Evolutionary conservation across 1,284 basidiomycete genomes (phyloP), one percentile per base, ranked within the genome.

Genomic region (Ganoderma resinaceum): DNA sequence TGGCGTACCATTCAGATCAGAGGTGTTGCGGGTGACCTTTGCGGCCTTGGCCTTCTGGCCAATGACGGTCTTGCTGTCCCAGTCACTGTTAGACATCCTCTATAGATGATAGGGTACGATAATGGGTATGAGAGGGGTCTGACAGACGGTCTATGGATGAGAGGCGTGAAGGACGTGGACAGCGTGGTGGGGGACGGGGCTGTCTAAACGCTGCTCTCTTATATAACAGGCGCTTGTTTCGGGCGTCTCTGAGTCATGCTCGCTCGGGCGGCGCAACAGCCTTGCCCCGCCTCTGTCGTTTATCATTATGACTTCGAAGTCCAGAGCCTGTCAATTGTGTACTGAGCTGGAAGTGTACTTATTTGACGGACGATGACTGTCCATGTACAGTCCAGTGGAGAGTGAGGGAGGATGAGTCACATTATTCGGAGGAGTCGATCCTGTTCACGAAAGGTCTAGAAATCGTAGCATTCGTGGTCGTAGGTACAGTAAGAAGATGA

Each of bases 21-120:
- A 83, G 59, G 87, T 79, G 68, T 87, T 93, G 78, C 87, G 89
- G 46, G 91, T 82, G 67, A 94, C 92, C 77, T 91, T 91, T 18
- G 92, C 85, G 7, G 86, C 86, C 71, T 89, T 87, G 71, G 87
- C 86, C 78, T 90, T 95, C 77, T 78, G 85, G 69, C 95, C 95
- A 74, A 97, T 95, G 73, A 96, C 91, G 66, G 83, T 82, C 78
- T 92, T 91, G 75, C 78, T 80, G 70, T 95, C 92, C 91, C 91
- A 93, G 52, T 94, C 90, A 68, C 64, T 3, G 78, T 85, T 85
- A 72, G 72, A 73, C 76, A 76, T 78, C 16, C 7, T 76, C 62
- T 72, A 58, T 71, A 71, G 37, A 6, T 59, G 58, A 46, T 65
- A 61, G 57, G 60, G 63, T 63, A 40, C 18, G 29, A 52, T 64